These are phyloP conservation scores for Geotrichum cucujoidarum DNA, from an alignment of 1,139 yeast genomes.

Conservation along the genomic window DNA sequence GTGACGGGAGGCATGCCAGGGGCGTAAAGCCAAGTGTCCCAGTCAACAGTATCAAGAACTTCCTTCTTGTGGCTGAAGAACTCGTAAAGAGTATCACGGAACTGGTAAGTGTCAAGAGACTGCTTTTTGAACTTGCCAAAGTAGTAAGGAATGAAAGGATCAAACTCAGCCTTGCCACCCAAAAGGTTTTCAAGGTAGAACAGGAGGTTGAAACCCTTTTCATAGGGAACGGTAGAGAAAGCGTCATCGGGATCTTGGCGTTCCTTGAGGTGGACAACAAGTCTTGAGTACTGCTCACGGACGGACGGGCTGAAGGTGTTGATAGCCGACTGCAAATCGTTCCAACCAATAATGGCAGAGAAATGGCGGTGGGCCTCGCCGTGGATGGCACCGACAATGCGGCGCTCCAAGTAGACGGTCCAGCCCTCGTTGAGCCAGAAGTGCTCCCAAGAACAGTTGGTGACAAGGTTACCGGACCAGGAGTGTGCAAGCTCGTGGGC, in stretches of 20 bases:
- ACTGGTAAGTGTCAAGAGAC: constrained; percentile 78
- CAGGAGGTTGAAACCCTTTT: constrained; percentile 78
- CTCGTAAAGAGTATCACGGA: constrained; percentile 68
- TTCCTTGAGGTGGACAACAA: constrained; percentile 64
- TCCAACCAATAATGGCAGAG: constrained; percentile 84
- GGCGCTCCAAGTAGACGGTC: constrained; percentile 87
- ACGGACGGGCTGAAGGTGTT: constrained; percentile 46
- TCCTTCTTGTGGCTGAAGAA: constrained; percentile 43
- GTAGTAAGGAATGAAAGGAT: constrained; percentile 74
- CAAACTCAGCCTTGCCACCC: constrained; percentile 62
- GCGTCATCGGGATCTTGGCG: constrained; percentile 83
- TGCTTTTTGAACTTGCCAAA: constrained; percentile 62
- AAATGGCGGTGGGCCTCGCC: constrained; percentile 78
- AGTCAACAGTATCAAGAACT: constrained; percentile 62
- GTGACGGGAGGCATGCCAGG: constrained; percentile 82
- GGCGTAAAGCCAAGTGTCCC: constrained; percentile 75
- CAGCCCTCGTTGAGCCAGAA: constrained; percentile 96
- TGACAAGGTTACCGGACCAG: constrained; percentile 87
- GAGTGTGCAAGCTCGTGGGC: constrained; percentile 93
- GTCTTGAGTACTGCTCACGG: constrained; percentile 52
- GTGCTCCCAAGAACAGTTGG: constrained; percentile 89
- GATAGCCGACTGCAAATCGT: constrained; percentile 64
- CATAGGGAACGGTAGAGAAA: constrained; percentile 83
- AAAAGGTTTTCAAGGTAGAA: constrained; percentile 63
- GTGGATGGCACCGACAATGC: constrained; percentile 70